Conservation (phyloP, 2,329 filamentous ascomycete species). For the Neoarthrinium moseri region DNA sequence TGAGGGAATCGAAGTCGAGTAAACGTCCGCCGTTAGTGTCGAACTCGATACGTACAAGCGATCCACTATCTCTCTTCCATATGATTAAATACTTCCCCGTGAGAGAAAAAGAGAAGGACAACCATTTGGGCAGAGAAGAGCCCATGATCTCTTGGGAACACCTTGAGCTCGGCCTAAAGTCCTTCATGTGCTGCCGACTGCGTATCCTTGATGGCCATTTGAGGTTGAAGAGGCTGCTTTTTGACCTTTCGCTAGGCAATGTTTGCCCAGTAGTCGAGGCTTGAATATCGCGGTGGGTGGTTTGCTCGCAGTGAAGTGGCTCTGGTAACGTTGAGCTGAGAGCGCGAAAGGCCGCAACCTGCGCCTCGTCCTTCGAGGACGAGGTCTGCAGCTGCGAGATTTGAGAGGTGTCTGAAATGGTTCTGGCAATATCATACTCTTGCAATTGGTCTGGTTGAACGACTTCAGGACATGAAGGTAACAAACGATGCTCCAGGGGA, state of each 20-base stretch:
- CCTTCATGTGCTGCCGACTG: neutral
- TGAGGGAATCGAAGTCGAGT: neutral
- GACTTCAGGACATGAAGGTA: no score
- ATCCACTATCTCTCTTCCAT: neutral
- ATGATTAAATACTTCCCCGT: neutral
- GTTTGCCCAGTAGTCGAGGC: no score
- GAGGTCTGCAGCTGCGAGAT: neutral
- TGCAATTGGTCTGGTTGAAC: no score
- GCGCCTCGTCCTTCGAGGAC: neutral
- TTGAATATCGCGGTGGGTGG: neutral
- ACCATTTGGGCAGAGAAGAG: neutral
- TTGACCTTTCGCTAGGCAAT: neutral
- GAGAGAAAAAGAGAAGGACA: neutral
- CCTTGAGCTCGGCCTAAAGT: neutral
- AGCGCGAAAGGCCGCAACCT: neutral
- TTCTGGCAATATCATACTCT: no score
- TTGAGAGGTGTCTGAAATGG: no score
- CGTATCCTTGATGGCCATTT: neutral
- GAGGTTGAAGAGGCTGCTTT: neutral
- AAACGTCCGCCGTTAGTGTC: neutral
- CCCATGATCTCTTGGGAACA: neutral
- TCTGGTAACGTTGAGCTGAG: neutral
- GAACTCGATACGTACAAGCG: neutral
- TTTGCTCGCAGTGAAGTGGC: neutral
- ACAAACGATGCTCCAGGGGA: no score